phyloP scores from a whole-genome alignment of 805 yeast genomes.

The Crinitomyces ghanaensis region DNA sequence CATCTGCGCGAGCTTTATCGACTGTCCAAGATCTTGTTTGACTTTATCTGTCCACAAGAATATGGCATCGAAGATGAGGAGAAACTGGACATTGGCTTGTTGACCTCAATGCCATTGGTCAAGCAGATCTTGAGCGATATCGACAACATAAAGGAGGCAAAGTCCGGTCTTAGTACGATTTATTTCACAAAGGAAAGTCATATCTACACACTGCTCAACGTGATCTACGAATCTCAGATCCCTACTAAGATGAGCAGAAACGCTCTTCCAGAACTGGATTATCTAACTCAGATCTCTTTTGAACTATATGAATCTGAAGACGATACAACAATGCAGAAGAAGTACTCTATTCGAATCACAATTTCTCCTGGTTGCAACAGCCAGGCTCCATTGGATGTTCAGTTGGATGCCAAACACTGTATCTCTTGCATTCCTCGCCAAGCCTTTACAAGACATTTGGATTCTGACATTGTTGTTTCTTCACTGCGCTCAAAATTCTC shows the following conservation, averaged over 20 bases:
- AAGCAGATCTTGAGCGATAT: slow-evolving; percentile 76
- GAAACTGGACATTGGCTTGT: slow-evolving; percentile 86
- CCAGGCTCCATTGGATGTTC: slow-evolving; percentile 94
- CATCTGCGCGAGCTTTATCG: slow-evolving; percentile 79
- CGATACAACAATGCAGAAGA: slow-evolving; percentile 52
- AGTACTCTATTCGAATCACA: slow-evolving; percentile 83
- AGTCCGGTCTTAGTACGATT: slow-evolving; percentile 72
- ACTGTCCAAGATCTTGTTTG: slow-evolving; percentile 85
- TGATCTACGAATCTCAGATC: slow-evolving; percentile 79
- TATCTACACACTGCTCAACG: slow-evolving; percentile 84
- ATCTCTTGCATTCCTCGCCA: slow-evolving; percentile 92
- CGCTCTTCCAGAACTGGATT: slow-evolving; percentile 93
- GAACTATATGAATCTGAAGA: slow-evolving; percentile 79
- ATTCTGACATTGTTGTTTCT: slow-evolving; percentile 76
- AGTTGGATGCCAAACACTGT: slow-evolving; percentile 89
- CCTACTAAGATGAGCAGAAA: slow-evolving; percentile 95
- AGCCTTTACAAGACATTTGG: slow-evolving; percentile 83
- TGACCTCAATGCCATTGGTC: slow-evolving; percentile 89
- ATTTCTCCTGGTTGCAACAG: slow-evolving; percentile 98
- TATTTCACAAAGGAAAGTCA: slow-evolving; percentile 97
- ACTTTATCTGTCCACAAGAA: slow-evolving; percentile 96
- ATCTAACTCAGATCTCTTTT: slow-evolving; percentile 85
- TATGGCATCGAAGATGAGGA: slow-evolving; percentile 95
- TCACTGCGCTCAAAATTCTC: slow-evolving; percentile 70
- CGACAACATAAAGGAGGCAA: slow-evolving; percentile 63